Conservation (phyloP, 768 basidiomycete species). For the Pleurotus eryngii region DNA sequence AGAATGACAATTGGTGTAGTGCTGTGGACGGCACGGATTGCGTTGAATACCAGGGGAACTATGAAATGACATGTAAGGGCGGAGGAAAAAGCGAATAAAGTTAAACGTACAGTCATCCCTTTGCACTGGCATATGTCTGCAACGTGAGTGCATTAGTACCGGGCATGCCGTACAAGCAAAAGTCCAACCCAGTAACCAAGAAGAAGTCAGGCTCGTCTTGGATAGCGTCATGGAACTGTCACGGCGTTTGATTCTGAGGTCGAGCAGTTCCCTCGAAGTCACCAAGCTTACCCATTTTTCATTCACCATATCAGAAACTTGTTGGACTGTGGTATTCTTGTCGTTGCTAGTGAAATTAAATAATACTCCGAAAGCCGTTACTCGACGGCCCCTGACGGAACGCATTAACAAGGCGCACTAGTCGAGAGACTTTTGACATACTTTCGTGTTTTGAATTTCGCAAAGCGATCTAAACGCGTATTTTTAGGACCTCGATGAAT, state of each 20-base stretch:
- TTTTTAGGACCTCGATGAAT: not conserved
- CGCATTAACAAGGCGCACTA: constrained; percentile 1
- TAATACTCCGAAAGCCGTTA: constrained; percentile 80
- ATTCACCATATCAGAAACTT: constrained; percentile 70
- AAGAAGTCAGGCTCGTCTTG: constrained; percentile 81
- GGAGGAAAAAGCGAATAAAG: not conserved
- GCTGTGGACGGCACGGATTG: constrained; percentile 70
- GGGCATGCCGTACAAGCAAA: not conserved
- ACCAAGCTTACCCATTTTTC: constrained; percentile 60
- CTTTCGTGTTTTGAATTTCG: constrained; percentile 74
- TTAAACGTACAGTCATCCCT: constrained; percentile 53
- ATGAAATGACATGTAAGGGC: not conserved
- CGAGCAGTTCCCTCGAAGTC: no score
- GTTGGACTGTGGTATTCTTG: constrained; percentile 70
- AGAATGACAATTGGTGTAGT: constrained; percentile 80
- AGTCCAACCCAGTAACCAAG: constrained; percentile 60
- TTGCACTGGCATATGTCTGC: constrained; percentile 80
- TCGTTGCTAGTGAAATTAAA: constrained; percentile 75
- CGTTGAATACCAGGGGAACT: constrained; percentile 74
- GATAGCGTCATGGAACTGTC: constrained; percentile 75
- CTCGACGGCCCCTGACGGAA: constrained; percentile 49
- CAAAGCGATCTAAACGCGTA: constrained; percentile 44
- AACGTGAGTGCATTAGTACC: not conserved
- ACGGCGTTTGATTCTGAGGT: not conserved
- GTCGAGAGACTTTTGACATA: constrained; percentile 26